Evolutionary conservation across 805 yeast genomes (phyloP), one percentile per base, ranked within the genome.

Genomic region (Zygoascus flipseniorum): DNA sequence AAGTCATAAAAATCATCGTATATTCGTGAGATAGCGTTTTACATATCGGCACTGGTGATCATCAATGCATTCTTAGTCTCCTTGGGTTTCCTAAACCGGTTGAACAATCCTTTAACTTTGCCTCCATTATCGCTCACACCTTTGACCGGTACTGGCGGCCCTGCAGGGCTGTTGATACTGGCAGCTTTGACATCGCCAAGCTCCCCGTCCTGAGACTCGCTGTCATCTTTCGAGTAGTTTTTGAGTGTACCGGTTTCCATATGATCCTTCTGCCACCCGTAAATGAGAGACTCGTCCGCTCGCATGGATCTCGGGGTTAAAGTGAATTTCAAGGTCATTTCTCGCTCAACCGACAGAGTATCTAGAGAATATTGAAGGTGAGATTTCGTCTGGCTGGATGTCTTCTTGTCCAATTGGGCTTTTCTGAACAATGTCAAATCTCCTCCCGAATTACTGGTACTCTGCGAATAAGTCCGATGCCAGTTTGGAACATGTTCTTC

Each of bases 231-330:
- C n/a, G n/a, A n/a, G n/a, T 50, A 13, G 20, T 31, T 20, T 48
- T 19, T 20, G 16, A 16, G 26, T 10, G 58, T 51, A 37, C 56
- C 58, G 10, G 56, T 26, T 45, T 59, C 62, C 37, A 59, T 53
- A 16, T 53, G 59, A 26, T 62, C 63, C 31, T 55, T 48, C 52
- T 62, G 65, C 65, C 65, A 62, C 35, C 65, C 65, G 37, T 62
- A 62, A 23, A 62, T 55, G 35, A 55, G 49, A 39, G 59, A 61
- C 43, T 62, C 65, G 41, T 58, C 61, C 5, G 59, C 63, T 13
- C 65, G 56, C 65, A 62, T 62, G 1, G 59, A 52, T 2, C 59
- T 56, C 2, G 65, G 65, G 14, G 63, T 57, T 16, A 62, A 55
- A 14, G 65, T 62, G 43, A 62, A 52, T 39, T 60, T 62, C 28